Percentiles rank a stretch among this genome's conserved stretches.
phyloP scores from a whole-genome alignment of 2,329 filamentous ascomycete species.

The Arthrobotrys conoides region DNA sequence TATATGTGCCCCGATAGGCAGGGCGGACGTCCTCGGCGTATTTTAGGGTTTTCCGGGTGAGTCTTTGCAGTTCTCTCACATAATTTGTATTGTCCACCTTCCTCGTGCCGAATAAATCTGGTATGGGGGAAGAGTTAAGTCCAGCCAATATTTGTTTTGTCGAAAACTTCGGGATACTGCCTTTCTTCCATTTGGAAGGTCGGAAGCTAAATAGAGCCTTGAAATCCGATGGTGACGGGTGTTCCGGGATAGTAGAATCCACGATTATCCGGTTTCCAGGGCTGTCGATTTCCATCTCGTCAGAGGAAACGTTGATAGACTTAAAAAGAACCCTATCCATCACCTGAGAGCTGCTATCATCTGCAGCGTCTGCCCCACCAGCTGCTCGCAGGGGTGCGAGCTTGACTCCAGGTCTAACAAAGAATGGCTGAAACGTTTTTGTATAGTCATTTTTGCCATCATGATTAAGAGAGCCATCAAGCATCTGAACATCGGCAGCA shows the following conservation, averaged over 20 bases:
- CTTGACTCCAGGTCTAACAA: constrained; percentile 79
- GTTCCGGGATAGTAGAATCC: constrained; percentile 11
- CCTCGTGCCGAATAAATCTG: constrained; percentile 45
- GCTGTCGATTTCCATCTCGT: constrained; percentile 52
- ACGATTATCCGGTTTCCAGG: neutral
- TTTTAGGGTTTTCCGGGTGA: constrained; percentile 76
- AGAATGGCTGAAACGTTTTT: constrained; percentile 84
- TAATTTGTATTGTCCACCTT: constrained; percentile 64
- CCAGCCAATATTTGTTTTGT: constrained; percentile 76
- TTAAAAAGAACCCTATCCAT: constrained; percentile 33
- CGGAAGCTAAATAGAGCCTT: constrained; percentile 66
- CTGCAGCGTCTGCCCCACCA: constrained; percentile 70
- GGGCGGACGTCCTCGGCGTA: constrained; percentile 78
- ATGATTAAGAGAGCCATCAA: constrained; percentile 44
- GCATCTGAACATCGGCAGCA: constrained; percentile 63
- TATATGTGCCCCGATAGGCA: constrained; percentile 81
- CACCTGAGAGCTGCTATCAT: constrained; percentile 64
- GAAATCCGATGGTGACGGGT: constrained; percentile 65
- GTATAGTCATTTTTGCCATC: constrained; percentile 72
- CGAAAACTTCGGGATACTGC: constrained; percentile 64
- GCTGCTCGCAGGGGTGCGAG: constrained; percentile 75
- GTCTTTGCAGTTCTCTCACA: constrained; percentile 69
- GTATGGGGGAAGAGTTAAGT: constrained; percentile 65
- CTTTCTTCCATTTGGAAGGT: constrained; percentile 57
- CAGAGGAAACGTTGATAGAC: neutral